Conservation (phyloP, 2,329 filamentous ascomycete species). For the Colletotrichum lini region DNA sequence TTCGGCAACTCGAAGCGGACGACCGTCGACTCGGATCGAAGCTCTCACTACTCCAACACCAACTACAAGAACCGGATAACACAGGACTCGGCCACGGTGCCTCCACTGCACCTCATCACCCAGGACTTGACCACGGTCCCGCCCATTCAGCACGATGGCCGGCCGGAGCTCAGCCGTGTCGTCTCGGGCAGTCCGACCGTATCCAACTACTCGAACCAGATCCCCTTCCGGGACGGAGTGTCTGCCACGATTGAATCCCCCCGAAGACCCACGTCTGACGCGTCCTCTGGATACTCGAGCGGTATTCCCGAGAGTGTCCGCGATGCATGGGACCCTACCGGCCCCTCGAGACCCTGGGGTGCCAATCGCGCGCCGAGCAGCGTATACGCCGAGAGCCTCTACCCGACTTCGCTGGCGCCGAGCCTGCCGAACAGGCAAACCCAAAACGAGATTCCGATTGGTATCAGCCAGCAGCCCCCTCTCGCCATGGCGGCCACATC, state of each 20-base stretch:
- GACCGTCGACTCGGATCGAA: slow-evolving; percentile 69
- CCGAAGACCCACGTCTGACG: slow-evolving; percentile 62
- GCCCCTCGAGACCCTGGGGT: slow-evolving; percentile 62
- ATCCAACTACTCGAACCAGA: slow-evolving; percentile 68
- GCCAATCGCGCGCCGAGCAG: slow-evolving; percentile 66
- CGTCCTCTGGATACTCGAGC: slow-evolving; percentile 73
- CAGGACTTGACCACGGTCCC: slow-evolving; percentile 78
- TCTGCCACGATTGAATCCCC: slow-evolving; percentile 69
- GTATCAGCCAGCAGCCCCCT: slow-evolving; percentile 65
- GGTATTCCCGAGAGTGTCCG: slow-evolving; percentile 76
- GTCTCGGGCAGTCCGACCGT: slow-evolving; percentile 79
- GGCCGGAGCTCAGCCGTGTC: slow-evolving; percentile 75
- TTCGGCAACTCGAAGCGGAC: slow-evolving; percentile 65
- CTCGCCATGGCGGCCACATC: slow-evolving; percentile 65
- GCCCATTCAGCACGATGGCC: slow-evolving; percentile 75
- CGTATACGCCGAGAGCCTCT: slow-evolving; percentile 63
- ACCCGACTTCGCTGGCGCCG: slow-evolving; percentile 58
- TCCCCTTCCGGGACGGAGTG: slow-evolving; percentile 70
- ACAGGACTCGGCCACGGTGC: slow-evolving; percentile 78
- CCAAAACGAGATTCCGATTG: slow-evolving; percentile 47
- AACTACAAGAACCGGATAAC: slow-evolving; percentile 62
- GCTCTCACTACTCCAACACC: slow-evolving; percentile 68
- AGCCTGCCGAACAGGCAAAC: slow-evolving; percentile 51
- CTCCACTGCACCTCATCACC: slow-evolving; percentile 74
- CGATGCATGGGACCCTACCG: slow-evolving; percentile 68